phyloP scores from a whole-genome alignment of 176 grass and related monocot genomes.

The Guadua angustifolia region DNA sequence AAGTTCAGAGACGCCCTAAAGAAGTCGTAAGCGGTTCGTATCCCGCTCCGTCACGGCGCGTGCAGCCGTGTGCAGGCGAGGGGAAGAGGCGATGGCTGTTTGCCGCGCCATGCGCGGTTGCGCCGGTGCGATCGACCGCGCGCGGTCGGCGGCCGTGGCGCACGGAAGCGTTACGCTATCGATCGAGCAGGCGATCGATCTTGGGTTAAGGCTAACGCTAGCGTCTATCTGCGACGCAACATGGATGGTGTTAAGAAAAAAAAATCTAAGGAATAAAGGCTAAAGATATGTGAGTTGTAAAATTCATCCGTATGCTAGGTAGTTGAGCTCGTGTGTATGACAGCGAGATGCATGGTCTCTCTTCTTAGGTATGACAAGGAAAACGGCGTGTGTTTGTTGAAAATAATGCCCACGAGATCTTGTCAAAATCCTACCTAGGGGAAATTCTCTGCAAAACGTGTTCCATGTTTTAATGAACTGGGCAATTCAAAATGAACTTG shows the following conservation, averaged over 20 bases:
- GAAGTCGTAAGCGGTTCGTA: neutral
- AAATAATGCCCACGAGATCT: neutral
- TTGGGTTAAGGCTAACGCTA: neutral
- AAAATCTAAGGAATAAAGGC: no score
- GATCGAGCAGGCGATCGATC: neutral
- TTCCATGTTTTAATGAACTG: neutral
- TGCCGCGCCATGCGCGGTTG: no score
- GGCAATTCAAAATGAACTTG: neutral
- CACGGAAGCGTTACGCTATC: neutral
- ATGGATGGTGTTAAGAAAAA: no score
- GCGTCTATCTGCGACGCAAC: neutral
- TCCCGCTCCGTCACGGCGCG: neutral
- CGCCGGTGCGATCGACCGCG: neutral
- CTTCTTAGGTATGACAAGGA: neutral
- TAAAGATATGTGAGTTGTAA: neutral
- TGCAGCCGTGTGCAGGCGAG: neutral
- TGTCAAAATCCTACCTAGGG: neutral
- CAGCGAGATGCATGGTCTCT: neutral
- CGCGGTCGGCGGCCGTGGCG: neutral
- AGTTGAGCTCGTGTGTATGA: neutral
- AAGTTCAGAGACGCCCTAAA: no score
- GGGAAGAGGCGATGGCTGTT: no score
- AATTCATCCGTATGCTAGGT: neutral
- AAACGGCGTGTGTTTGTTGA: neutral
- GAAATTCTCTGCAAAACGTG: neutral